Percentiles rank a stretch among this genome's conserved stretches.
Evolutionary conservation across 73 alveolate genomes (phyloP).

Genomic region (Uronychia setigera): DNA sequence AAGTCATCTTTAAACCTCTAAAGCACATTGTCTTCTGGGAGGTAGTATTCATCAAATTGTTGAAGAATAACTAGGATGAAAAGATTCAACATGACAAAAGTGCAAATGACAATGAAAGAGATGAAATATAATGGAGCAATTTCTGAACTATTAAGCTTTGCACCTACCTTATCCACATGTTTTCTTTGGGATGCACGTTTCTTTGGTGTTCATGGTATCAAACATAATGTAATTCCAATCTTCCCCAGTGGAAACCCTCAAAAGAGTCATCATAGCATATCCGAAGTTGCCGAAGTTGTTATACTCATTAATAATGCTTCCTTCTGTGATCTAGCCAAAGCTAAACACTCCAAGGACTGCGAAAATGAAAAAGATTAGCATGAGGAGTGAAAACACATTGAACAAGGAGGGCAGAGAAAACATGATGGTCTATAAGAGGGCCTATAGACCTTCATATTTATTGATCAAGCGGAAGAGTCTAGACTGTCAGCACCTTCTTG

Average conservation of each 20-base stretch:
- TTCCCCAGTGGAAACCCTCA: constrained; percentile 94
- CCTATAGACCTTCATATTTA: constrained; percentile 85
- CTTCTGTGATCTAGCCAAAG: constrained; percentile 67
- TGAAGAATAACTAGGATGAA: constrained; percentile 73
- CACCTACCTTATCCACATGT: constrained; percentile 6
- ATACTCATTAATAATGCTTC: constrained; percentile 72
- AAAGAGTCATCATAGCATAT: constrained; percentile 72
- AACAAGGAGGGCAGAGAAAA: constrained; percentile 94
- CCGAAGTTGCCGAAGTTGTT: constrained; percentile 84
- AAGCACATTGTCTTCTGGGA: constrained; percentile 64
- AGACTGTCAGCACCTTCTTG: not conserved
- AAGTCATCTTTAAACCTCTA: constrained; percentile 60
- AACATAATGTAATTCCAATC: constrained; percentile 86
- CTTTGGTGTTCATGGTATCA: constrained; percentile 41
- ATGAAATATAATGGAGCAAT: constrained; percentile 52
- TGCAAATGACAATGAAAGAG: constrained; percentile 48
- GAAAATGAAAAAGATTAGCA: constrained; percentile 88
- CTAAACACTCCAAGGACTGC: constrained; percentile 92
- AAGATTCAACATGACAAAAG: constrained; percentile 71
- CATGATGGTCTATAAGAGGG: constrained; percentile 77
- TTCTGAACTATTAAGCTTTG: constrained; percentile 12
- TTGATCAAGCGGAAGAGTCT: constrained; percentile 88
- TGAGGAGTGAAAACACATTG: constrained; percentile 88
- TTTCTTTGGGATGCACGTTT: constrained; percentile 7
- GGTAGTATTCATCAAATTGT: constrained; percentile 65